Conservation (phyloP, 176 grass and related monocot genomes). For the Dactylis glomerata region DNA sequence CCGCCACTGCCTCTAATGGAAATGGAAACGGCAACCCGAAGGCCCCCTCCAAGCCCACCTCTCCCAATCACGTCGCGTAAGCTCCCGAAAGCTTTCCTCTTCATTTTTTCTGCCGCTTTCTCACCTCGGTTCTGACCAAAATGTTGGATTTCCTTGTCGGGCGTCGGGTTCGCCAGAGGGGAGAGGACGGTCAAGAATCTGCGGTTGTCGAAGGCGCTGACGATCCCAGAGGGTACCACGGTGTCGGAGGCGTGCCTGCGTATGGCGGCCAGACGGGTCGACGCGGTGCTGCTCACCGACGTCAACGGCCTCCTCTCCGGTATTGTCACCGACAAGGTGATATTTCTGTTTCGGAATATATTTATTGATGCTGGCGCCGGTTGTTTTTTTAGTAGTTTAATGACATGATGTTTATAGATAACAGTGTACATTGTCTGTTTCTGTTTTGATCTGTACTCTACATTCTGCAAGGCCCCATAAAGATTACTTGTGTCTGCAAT, state of each 20-base stretch:
- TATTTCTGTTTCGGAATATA: neutral
- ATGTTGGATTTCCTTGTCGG: neutral
- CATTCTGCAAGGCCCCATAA: neutral
- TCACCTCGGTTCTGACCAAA: neutral
- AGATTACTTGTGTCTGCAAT: slow-evolving; percentile 34
- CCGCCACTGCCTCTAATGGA: neutral
- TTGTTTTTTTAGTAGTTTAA: neutral
- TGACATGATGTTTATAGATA: neutral
- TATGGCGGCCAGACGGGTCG: slow-evolving; percentile 67
- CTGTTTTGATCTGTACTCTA: slow-evolving; percentile 25
- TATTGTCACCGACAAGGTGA: slow-evolving; percentile 90
- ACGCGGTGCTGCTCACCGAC: slow-evolving; percentile 83
- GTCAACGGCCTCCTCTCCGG: slow-evolving; percentile 81
- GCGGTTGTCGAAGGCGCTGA: slow-evolving; percentile 83
- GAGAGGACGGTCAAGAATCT: slow-evolving; percentile 92
- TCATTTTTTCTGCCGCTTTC: neutral
- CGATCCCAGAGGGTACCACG: slow-evolving; percentile 72
- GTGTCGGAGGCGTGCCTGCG: slow-evolving; percentile 79
- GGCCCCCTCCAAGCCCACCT: slow-evolving; percentile 34
- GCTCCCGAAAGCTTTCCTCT: neutral
- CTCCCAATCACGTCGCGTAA: slow-evolving; percentile 48
- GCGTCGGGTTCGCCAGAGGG: slow-evolving; percentile 42
- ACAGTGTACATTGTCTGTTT: neutral
- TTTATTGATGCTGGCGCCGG: neutral
- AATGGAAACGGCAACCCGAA: slow-evolving; percentile 27